Evolutionary conservation across 192 early-diverging fungal species (phyloP), one percentile per base, ranked within the genome.

Genomic region (Podila epicladia): DNA sequence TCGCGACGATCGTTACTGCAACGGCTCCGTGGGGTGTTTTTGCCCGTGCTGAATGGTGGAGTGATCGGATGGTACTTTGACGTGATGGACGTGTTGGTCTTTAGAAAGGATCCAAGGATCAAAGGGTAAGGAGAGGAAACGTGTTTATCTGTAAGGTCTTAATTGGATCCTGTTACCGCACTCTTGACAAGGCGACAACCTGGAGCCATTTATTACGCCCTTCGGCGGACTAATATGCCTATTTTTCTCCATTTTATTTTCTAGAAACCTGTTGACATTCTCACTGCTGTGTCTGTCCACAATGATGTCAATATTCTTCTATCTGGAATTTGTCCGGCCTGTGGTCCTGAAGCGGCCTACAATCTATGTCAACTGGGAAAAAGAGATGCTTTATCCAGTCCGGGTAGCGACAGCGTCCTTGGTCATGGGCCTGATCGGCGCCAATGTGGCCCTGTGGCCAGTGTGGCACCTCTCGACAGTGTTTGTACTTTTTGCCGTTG

Each of bases 291-390:
- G 75, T 51, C 48, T 69, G 49, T 32, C 64, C 12, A 71, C 53
- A 19, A 71, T 78, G 75, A 69, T 78, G 49, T 67, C 68, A 17
- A 78, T 78, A 45, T 78, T 78, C 33, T 78, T 78, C 58, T 78
- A 78, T 31, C 75, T 78, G 64, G 75, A 78, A 31, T 78, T 71
- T 50, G 67, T 78, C 26, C 75, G 75, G 9, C 75, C 75, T 49
- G 28, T 20, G 17, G 29, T 69, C 58, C 68, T 58, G 53, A 70
- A 70, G 50, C 71, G 57, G 48, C 75, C 63, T 7, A 78, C 75
- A 13, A 32, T 66, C 28, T 78, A 78, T 58, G 75, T 71, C n/a
- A 78, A 64, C 24, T 78, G 75, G 75, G 69, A 78, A n/a, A 66
- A 71, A 17, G 75, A 78, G 26, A 33, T 78, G 1, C 69, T 71